Base-by-base conservation (phyloP, 2,329 filamentous ascomycete genomes). In the Dactylonectria macrodidyma region DNA sequence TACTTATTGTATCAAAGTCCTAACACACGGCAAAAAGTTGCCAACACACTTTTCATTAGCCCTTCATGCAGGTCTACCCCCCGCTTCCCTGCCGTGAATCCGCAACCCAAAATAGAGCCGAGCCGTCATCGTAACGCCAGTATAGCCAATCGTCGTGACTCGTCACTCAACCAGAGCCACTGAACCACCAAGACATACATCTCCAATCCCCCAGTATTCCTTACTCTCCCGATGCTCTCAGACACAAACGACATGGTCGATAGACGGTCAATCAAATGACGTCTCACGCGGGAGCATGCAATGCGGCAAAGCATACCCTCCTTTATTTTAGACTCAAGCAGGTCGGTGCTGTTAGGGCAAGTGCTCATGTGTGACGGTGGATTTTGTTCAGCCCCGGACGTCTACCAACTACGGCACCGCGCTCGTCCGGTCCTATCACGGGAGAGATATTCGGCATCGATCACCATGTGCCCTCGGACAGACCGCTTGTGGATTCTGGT, bases 31-130 rank as follows among this genome's bases (percentile, higher is more conserved):
- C 14, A 50, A 48, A 58, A 34, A 33, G 22, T 10, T 34, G 22
- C 30, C 16, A 52, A 36, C 3, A 19, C 10, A 2, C n/a, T 52
- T 6, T 34, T 51, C 26, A 30, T 51, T 52, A 44, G 34, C 11
- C 41, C 22, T 19, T 19, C 24, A 10, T 61, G 52, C 58, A 44
- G 57, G 58, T 59, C 56, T 19, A 60, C 50, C 26, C 60, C 41
- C 63, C 58, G 52, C 33, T 33, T 61, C 52, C 41, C 58, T 57
- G 30, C 62, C 57, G 46, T 50, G n/a, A 46, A 60, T 36, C 51
- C 57, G 51, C 44, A 66, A 59, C 51, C n/a, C 63, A 30, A 30
- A 30, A 30, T 38, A 57, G 24, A 36, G 51, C 22, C 30, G 44
- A 56, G 51, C 44, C 24, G 62, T 44, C 10, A 24, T 33, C 24